Evolutionary conservation across 352 stramenopile species (phyloP), one percentile per base, ranked within the genome.

Genomic region (Globisporangium solare): DNA sequence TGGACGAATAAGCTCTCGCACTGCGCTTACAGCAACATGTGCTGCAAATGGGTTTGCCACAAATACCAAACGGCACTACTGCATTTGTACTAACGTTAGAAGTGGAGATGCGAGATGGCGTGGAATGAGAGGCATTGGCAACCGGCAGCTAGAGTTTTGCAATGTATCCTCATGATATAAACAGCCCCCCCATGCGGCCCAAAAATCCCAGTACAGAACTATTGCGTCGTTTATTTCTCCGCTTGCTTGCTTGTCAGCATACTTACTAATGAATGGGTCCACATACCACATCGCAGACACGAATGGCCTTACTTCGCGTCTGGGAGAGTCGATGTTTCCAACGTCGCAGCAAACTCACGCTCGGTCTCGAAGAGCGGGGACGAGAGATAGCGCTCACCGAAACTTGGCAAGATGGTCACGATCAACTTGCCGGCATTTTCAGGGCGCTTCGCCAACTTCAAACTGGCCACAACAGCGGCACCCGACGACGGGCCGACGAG

Each of bases 331-430:
- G 66, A 71, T n/a, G 83, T 90, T 37, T 67, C 63, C 51, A 94
- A 65, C 45, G 82, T 72, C 18, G 74, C 74, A 35, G 84, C 82
- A 60, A 70, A 86, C 63, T 92, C 79, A 41, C 84, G 82, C 64
- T 94, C 84, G 52, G 74, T 68, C 45, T 92, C 84, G 54, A 94
- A 94, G 18, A 94, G 68, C 22, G 78, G 66, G 42, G 84, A 90
- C 46, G 79, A 91, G 64, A 94, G 58, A 65, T 92, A 94, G 24
- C 85, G 81, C 69, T 97, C 91, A 49, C 91, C 90, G 66, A 96
- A 97, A 56, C 79, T 94, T 24, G 90, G 90, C 57, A 96, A 74
- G 58, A 97, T 93, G 43, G 82, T 83, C 17, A 97, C 89, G 52
- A 93, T 95, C 27, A 94, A 71, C 75, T 97, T 97, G 31, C 81